Conservation (phyloP, 2,329 filamentous ascomycete species). For the Orbilia blumenaviensis region DNA sequence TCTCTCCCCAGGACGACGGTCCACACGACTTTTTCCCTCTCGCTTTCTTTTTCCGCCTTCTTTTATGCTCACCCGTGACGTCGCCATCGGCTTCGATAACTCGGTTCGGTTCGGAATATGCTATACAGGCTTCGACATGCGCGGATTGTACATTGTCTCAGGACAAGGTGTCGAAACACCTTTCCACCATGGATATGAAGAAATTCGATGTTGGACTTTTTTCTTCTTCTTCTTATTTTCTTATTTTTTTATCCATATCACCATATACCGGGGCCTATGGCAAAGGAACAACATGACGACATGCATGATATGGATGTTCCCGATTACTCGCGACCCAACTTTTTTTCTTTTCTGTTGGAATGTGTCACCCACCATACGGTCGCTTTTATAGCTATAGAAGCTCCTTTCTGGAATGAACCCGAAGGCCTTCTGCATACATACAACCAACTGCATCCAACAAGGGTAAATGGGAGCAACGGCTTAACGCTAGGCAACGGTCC, state of each 20-base stretch:
- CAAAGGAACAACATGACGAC: no score
- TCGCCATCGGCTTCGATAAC: not conserved
- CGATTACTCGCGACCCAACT: no score
- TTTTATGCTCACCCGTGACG: not conserved
- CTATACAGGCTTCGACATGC: not conserved
- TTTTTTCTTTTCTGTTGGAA: no score
- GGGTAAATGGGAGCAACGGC: no score
- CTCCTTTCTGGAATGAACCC: no score
- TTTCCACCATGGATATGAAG: not conserved
- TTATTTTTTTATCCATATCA: not conserved
- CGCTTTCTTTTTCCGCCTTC: not conserved
- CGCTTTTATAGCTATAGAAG: no score
- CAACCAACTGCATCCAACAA: no score
- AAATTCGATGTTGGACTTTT: not conserved
- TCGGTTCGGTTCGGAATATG: constrained; percentile 1
- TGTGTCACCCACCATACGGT: no score
- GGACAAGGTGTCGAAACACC: constrained; percentile 5
- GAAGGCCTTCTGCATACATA: no score
- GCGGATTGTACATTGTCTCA: constrained; percentile 8
- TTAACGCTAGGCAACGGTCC: no score
- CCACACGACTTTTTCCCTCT: constrained; percentile 18
- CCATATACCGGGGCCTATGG: no score
- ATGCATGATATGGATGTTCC: no score
- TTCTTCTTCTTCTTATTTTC: not conserved
- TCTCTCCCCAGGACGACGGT: constrained; percentile 3